These are phyloP conservation scores for Dentipellis sp. DNA, from an alignment of 768 basidiomycete species.

Conservation along the genomic window DNA sequence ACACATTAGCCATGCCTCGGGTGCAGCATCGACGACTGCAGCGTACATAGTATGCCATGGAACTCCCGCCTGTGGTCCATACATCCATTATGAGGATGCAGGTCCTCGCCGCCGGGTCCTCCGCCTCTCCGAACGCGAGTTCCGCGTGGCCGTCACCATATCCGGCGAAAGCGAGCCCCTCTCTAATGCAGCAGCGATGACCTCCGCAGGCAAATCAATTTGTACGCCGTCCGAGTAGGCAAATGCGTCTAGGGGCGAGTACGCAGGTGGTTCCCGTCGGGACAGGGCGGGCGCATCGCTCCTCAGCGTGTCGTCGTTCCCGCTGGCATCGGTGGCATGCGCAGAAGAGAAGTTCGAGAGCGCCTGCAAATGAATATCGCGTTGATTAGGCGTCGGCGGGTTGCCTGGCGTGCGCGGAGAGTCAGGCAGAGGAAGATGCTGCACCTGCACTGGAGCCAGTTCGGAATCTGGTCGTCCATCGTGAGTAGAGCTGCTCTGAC, in stretches of 20 bases:
- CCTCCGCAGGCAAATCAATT: conserved; percentile 85
- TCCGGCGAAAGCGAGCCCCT: conserved; percentile 54
- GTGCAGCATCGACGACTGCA: conserved; percentile 10
- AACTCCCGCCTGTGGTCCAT: not conserved
- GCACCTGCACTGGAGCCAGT: conserved; percentile 52
- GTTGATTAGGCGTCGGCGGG: conserved; percentile 76
- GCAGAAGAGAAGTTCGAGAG: conserved; percentile 25
- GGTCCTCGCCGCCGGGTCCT: conserved; percentile 40
- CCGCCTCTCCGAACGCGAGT: conserved; percentile 45
- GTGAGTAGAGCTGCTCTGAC: conserved; percentile 53
- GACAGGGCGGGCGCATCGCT: conserved; percentile 29
- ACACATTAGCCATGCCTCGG: conserved; percentile 3
- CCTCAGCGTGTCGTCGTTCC: conserved; percentile 20
- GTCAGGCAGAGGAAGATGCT: conserved; percentile 50
- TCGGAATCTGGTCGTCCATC: conserved; percentile 55
- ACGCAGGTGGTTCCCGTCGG: conserved; percentile 72
- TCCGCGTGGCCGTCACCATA: conserved; percentile 39
- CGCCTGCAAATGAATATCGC: conserved; percentile 76
- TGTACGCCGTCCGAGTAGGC: conserved; percentile 85
- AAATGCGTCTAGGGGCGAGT: conserved; percentile 83
- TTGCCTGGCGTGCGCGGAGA: conserved; percentile 64
- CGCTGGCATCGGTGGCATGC: conserved; percentile 1
- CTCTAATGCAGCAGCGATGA: conserved; percentile 85
- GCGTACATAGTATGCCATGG: not conserved
- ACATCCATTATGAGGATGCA: not conserved